These are phyloP conservation scores for Scheffersomyces insectosa DNA, from an alignment of 1,139 yeast genomes.

Conservation along the genomic window DNA sequence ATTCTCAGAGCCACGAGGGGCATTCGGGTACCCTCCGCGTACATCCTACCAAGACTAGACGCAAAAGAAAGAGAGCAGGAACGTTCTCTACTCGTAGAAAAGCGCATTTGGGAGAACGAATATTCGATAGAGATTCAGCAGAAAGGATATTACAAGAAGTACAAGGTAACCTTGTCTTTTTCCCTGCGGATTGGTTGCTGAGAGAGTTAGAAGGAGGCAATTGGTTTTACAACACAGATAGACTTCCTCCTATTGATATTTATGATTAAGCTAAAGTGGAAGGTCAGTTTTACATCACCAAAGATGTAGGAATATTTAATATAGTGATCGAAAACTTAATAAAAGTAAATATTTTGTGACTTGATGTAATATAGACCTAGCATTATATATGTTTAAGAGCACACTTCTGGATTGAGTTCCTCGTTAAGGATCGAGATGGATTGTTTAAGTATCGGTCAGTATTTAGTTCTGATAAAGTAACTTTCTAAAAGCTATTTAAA, in stretches of 20 bases:
- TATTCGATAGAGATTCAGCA: constrained; percentile 76
- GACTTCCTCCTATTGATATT: constrained; percentile 93
- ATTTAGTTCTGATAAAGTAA: too few species aligned
- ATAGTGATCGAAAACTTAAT: too few species aligned
- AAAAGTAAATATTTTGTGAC: too few species aligned
- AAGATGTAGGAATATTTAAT: too few species aligned
- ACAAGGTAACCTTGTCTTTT: constrained; percentile 86
- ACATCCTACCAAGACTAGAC: constrained; percentile 1
- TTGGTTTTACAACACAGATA: constrained; percentile 94
- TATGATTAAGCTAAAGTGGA: constrained; percentile 53
- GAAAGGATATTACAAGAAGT: constrained; percentile 69
- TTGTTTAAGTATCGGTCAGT: too few species aligned
- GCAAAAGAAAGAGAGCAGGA: constrained; percentile 31
- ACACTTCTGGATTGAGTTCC: too few species aligned
- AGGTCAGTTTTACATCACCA: too few species aligned
- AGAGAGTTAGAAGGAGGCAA: constrained; percentile 86
- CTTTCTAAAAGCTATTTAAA: too few species aligned
- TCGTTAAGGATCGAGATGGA: too few species aligned
- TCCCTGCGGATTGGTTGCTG: constrained; percentile 89
- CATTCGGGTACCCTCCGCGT: not conserved
- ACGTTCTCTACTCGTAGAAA: constrained; percentile 41
- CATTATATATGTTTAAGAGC: too few species aligned
- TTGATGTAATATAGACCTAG: too few species aligned
- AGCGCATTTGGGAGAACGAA: constrained; percentile 49
- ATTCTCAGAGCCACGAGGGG: constrained; percentile 4